Conservation (phyloP, 352 stramenopile genomes). For the Globisporangium polare region DNA sequence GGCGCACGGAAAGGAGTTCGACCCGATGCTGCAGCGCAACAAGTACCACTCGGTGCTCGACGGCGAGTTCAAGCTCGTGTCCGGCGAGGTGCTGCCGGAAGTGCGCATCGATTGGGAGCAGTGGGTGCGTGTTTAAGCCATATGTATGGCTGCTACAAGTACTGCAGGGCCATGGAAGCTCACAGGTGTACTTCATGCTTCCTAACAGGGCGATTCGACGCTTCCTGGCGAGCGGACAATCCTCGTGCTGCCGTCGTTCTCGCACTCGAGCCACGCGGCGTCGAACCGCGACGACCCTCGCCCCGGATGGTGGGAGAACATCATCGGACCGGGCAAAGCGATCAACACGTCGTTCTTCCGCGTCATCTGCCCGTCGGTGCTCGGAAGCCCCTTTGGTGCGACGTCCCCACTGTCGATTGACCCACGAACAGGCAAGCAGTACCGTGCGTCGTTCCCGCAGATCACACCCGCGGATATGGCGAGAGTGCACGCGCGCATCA, state of each 20-base stretch:
- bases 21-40: slow-evolving; percentile 48
- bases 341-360: slow-evolving; percentile 89
- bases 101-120: slow-evolving; percentile 74
- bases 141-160: background rate
- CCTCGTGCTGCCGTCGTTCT: slow-evolving; percentile 82
- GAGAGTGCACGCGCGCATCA: slow-evolving; percentile 63
- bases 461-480: slow-evolving; percentile 85
- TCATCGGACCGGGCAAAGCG: slow-evolving; percentile 80
- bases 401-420: slow-evolving; percentile 69
- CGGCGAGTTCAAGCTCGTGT: slow-evolving; percentile 52
- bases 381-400: slow-evolving; percentile 83
- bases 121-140: slow-evolving; percentile 38
- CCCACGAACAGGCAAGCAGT: slow-evolving; percentile 55
- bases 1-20: slow-evolving; percentile 18
- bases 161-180: background rate
- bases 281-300: slow-evolving; percentile 77
- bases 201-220: slow-evolving; percentile 50
- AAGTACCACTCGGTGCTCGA: slow-evolving; percentile 70
- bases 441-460: slow-evolving; percentile 73
- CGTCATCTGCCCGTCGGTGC: slow-evolving; percentile 80
- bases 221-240: slow-evolving; percentile 71
- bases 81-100: slow-evolving; percentile 54
- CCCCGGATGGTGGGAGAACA: slow-evolving; percentile 87
- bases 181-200: background rate
- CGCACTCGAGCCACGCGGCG: slow-evolving; percentile 80